Percentiles rank a stretch among this genome's conserved stretches.
Evolutionary conservation across 2,329 filamentous ascomycete species (phyloP).

Genomic region (Emmonsiellopsis sp.): DNA sequence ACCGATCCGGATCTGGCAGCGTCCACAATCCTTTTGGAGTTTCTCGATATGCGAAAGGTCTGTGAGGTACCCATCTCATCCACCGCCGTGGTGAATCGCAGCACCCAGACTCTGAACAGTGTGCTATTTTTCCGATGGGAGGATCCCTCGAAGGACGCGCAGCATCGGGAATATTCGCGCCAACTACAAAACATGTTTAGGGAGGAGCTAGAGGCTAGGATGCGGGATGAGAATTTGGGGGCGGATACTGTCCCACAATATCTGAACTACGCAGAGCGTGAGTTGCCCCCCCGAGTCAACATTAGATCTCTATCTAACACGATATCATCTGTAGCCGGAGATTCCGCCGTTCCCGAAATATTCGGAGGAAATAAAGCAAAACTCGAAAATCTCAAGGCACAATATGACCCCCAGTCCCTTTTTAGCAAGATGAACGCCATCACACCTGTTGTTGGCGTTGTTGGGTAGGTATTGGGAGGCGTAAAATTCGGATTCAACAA

Average conservation of each 20-base stretch:
- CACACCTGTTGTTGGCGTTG: slow-evolving; percentile 6
- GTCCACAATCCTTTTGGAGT: slow-evolving; percentile 28
- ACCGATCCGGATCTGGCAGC: slow-evolving; percentile 16
- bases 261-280: slow-evolving; percentile 23
- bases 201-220: slow-evolving; percentile 17
- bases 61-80: slow-evolving; percentile 19
- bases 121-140: slow-evolving; percentile 30
- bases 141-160: slow-evolving; percentile 23
- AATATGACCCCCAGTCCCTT: slow-evolving; percentile 39
- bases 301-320: slow-evolving; percentile 14
- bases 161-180: slow-evolving; percentile 28
- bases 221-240: background rate
- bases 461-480: background rate
- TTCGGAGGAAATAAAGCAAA: slow-evolving; percentile 37
- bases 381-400: slow-evolving; percentile 36
- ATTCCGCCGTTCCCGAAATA: slow-evolving; percentile 27
- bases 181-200: slow-evolving; percentile 22
- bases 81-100: slow-evolving; percentile 37
- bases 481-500: no score
- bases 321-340: slow-evolving; percentile 18
- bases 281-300: background rate
- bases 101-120: slow-evolving; percentile 30
- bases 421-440: slow-evolving; percentile 39
- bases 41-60: slow-evolving; percentile 29
- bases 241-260: slow-evolving; percentile 22